phyloP scores from a whole-genome alignment of 225 moss, liverwort and hornwort genomes.

The Antitrichia curtipendula region DNA sequence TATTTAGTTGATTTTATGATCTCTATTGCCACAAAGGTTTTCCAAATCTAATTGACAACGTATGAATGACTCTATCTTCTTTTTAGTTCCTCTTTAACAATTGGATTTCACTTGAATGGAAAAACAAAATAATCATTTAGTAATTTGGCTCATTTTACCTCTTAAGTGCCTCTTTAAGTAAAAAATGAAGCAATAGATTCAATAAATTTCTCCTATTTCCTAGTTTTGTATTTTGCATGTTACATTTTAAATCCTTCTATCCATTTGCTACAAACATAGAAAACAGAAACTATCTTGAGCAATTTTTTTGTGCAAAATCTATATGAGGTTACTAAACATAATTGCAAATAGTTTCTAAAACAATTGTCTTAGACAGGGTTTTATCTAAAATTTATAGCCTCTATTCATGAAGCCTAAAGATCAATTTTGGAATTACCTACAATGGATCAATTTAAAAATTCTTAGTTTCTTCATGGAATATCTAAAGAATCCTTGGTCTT shows the following conservation, averaged over 20 bases:
- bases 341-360: rapidly evolving
- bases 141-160: no score
- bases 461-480: not conserved
- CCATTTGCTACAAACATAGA: not conserved
- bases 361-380: rapidly evolving
- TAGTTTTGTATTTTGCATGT: no score
- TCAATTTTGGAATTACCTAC: not conserved
- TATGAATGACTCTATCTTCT: not conserved
- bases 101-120: not conserved
- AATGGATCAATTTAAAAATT: not conserved
- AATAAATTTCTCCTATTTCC: not conserved
- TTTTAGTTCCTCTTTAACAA: not conserved
- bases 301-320: not conserved
- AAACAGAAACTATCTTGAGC: rapidly evolving
- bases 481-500: not conserved
- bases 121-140: not conserved
- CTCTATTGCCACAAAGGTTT: not conserved
- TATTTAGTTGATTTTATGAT: not conserved
- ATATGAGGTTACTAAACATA: not conserved
- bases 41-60: not conserved
- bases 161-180: not conserved
- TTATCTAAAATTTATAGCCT: not conserved
- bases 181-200: not conserved
- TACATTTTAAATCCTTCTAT: not conserved
- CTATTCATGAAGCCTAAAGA: rapidly evolving